phyloP scores from a whole-genome alignment of 495 filamentous ascomycete genomes.

The Penicillium macrosclerotiorum region DNA sequence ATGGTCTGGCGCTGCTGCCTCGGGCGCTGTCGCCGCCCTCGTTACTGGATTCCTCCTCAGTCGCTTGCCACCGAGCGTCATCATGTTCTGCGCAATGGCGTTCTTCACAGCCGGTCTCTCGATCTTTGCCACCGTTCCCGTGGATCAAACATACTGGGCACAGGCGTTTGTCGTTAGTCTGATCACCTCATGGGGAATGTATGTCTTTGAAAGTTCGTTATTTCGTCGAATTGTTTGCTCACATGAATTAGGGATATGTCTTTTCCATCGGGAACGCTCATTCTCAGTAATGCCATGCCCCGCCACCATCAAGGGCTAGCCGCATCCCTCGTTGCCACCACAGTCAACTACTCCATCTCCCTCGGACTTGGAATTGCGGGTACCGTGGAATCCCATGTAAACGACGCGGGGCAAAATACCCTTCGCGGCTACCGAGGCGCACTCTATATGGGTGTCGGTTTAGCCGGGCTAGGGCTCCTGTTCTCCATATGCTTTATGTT shows the following conservation, averaged over 20 bases:
- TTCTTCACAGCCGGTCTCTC: slow-evolving; percentile 45
- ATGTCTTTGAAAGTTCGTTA: background rate
- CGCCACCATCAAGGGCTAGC: slow-evolving; percentile 63
- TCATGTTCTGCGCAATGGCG: slow-evolving; percentile 50
- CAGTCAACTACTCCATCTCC: slow-evolving; percentile 60
- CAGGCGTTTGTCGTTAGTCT: slow-evolving; percentile 56
- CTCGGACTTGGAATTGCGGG: slow-evolving; percentile 61
- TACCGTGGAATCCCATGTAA: slow-evolving; percentile 53
- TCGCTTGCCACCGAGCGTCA: slow-evolving; percentile 36
- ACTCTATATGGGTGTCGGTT: slow-evolving; percentile 55
- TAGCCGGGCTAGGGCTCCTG: background rate
- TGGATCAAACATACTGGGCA: slow-evolving; percentile 57
- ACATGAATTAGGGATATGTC: slow-evolving; percentile 45
- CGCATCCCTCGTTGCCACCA: slow-evolving; percentile 56
- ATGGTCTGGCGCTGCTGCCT: slow-evolving; percentile 40
- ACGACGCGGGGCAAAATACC: slow-evolving; percentile 38
- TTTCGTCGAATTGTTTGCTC: background rate
- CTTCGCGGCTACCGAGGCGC: slow-evolving; percentile 56
- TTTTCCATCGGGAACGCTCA: slow-evolving; percentile 58
- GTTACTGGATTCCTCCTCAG: slow-evolving; percentile 47
- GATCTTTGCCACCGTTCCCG: slow-evolving; percentile 46
- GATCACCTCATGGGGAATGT: slow-evolving; percentile 59
- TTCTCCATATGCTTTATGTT: background rate
- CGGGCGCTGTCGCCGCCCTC: slow-evolving; percentile 49
- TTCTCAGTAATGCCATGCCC: slow-evolving; percentile 56